Evolutionary conservation across 1,139 yeast species (phyloP), one percentile per base, ranked within the genome.

Genomic region (Geotrichum europaeum): DNA sequence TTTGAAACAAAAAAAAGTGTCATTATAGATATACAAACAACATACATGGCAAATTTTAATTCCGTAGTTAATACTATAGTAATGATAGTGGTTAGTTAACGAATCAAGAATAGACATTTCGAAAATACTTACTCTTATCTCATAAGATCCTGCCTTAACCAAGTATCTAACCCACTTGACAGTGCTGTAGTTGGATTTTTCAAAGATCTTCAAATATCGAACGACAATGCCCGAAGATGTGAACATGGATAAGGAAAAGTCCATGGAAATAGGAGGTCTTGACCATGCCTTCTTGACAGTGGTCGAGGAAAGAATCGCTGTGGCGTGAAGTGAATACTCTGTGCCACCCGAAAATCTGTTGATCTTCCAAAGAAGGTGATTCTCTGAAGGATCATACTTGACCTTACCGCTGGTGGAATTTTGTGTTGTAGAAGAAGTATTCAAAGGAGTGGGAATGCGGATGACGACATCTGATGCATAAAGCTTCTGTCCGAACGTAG

Each of bases 161-260:
- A 82, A 73, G 72, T 92, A 92, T 68, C 89, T 83, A 53, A 91
- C 95, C 96, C 96, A 91, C 71, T 92, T 92, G 24, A 89, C 84
- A 1, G 96, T 85, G 55, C 82, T 77, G 74, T 89, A 87, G 63
- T 83, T 84, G 10, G 81, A 67, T 68, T 79, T 82, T 69, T 89
- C 96, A 45, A 78, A 78, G 1, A 92, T 86, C 70, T 84, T 84
- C 67, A 92, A 78, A 70, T 82, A 88, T 65, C 88, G 81, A 54
- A 92, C 94, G 34, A 83, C 81, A 57, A 89, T 76, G 0, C 96
- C 96, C 13, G 95, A 86, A 66, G 88, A 79, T 32, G 94, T 85
- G 69, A 84, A 87, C 91, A 87, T 88, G 64, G 87, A 82, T 59
- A 92, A 75, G 45, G 79, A 78, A 72, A 92, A 92, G 61, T 81